Base-by-base conservation (phyloP, 352 stramenopile genomes). In the Blastocystis sp. region DNA sequence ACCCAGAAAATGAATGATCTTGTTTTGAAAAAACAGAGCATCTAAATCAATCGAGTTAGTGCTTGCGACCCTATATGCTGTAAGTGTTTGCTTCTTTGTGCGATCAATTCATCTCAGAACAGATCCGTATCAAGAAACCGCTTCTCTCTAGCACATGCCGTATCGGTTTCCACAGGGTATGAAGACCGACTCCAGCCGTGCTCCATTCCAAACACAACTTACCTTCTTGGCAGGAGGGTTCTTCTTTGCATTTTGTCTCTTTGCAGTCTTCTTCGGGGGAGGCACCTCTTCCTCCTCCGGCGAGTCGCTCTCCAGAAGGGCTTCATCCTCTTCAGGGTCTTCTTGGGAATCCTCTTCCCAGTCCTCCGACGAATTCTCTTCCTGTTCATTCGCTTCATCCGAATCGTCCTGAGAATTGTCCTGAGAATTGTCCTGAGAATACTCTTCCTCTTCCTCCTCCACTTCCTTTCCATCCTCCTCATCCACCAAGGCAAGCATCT, bases 391-490 rank as follows among this genome's bases (percentile, higher is more conserved):
- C 0, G 53, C 65, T 46, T 77, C 65, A 0, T 77, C 65, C 0
- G 53, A 14, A 8, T 77, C 65, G 4, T 77, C 65, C 24, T 34
- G n/a, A 54, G 27, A 14, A 53, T 24, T 29, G 16, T 77, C 65
- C 14, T 34, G 14, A 64, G 21, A 56, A 61, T 34, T 69, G 54
- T 67, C 69, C 3, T 32, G 2, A 11, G 1, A 2, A 27, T 53
- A 2, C 27, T 81, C 18, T 64, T 67, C 48, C 29, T 84, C 73
- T 14, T 84, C 72, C 21, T 69, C 72, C 7, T 71, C 73, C 21
- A 38, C 49, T 53, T 84, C 73, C 21, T 49, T 42, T 53, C 44
- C 73, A 40, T 84, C 73, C 54, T 73, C 59, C 24, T n/a, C 49
- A 84, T 32, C 42, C 6, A 71, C 56, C 11, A 54, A 72, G 72